phyloP scores from a whole-genome alignment of 768 basidiomycete species.

The Tubosaeta sp. region DNA sequence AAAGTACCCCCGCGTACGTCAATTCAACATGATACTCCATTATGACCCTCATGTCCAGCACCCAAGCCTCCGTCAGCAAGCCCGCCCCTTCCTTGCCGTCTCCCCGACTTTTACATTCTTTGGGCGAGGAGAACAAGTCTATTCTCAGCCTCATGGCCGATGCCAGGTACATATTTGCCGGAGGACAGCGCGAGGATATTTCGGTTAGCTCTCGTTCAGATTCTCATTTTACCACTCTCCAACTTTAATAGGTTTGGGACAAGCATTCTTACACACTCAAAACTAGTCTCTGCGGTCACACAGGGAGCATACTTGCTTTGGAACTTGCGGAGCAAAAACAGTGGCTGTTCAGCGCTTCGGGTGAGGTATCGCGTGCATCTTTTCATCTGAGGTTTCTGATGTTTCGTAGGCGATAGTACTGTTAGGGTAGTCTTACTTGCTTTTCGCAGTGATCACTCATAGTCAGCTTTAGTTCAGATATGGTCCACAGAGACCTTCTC shows the following conservation, averaged over 20 bases:
- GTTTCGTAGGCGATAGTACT: conserved; percentile 72
- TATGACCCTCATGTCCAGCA: conserved; percentile 9
- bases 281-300: conserved; percentile 72
- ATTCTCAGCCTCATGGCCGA: conserved; percentile 75
- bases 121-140: conserved; percentile 66
- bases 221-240: neutral
- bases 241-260: conserved; percentile 72
- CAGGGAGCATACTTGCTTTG: conserved; percentile 77
- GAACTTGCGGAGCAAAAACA: conserved; percentile 69
- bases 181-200: conserved; percentile 75
- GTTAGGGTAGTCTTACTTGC: conserved; percentile 53
- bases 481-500: conserved; percentile 74
- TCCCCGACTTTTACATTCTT: conserved; percentile 60
- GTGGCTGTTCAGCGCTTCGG: conserved; percentile 90
- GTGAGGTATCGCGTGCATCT: conserved; percentile 36
- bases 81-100: conserved; percentile 42
- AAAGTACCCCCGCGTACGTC: conserved; percentile 27
- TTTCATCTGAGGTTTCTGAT: conserved; percentile 1
- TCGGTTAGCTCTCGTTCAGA: conserved; percentile 43
- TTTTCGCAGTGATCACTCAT: neutral
- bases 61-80: conserved; percentile 55
- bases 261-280: conserved; percentile 65
- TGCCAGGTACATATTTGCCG: conserved; percentile 71
- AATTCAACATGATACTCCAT: neutral
- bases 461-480: conserved; percentile 44